phyloP scores from a whole-genome alignment of 306 rosid genomes.

The Clitoria ternatea region DNA sequence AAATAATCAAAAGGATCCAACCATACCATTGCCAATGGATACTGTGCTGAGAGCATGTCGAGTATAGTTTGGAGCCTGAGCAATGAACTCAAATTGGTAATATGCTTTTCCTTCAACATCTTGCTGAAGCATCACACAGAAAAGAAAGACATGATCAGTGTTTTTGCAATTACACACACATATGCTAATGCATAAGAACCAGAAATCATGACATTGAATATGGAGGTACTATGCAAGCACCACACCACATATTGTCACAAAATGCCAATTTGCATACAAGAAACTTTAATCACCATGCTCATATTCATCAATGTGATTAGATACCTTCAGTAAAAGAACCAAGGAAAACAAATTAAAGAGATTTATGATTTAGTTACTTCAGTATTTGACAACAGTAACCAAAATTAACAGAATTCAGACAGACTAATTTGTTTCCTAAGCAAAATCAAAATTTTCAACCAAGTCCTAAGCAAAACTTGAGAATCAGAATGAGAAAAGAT shows the following conservation, averaged over 20 bases:
- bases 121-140: slow-evolving; percentile 48
- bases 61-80: slow-evolving; percentile 90
- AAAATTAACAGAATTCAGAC: background rate
- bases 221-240: background rate
- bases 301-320: background rate
- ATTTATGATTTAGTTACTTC: background rate
- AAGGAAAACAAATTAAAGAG: background rate
- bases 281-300: background rate
- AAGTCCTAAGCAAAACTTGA: background rate
- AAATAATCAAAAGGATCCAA: background rate
- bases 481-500: background rate
- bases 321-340: background rate
- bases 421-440: background rate
- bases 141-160: background rate
- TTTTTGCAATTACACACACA: background rate
- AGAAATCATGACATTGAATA: background rate
- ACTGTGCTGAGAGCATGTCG: slow-evolving; percentile 92
- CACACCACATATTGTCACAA: background rate
- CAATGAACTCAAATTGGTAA: slow-evolving; percentile 79
- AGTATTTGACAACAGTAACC: background rate
- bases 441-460: background rate
- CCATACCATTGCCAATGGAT: slow-evolving; percentile 76
- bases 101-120: slow-evolving; percentile 77
- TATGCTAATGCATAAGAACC: background rate
- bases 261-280: background rate